Percentiles rank a stretch among this genome's conserved stretches.
phyloP scores from a whole-genome alignment of 1,284 basidiomycete genomes.

The Apiotrichum sp. region DNA sequence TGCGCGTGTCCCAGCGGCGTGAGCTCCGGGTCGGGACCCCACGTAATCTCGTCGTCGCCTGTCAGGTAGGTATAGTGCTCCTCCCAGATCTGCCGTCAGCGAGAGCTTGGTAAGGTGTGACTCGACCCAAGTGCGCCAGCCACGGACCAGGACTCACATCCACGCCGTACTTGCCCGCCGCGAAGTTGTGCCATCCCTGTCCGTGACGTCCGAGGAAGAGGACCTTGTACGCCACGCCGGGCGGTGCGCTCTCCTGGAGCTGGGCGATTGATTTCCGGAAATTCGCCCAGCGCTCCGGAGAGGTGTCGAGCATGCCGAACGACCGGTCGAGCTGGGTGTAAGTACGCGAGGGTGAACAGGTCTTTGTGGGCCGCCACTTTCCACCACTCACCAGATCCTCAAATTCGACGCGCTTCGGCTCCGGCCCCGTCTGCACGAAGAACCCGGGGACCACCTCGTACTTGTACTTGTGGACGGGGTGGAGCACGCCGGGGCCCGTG shows the following conservation, averaged over 20 bases:
- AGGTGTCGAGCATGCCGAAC: slow-evolving; percentile 41
- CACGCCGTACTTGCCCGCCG: slow-evolving; percentile 63
- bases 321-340: slow-evolving; percentile 25
- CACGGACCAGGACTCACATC: slow-evolving; percentile 44
- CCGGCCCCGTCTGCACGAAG: slow-evolving; percentile 38
- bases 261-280: slow-evolving; percentile 28
- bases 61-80: slow-evolving; percentile 62
- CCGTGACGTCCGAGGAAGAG: slow-evolving; percentile 45
- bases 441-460: slow-evolving; percentile 39
- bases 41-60: slow-evolving; percentile 64
- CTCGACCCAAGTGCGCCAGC: too few relatives aligned
- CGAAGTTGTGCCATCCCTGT: slow-evolving; percentile 52
- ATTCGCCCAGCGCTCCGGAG: slow-evolving; percentile 38
- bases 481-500: slow-evolving; percentile 21
- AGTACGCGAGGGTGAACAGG: not conserved
- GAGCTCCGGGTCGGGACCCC: slow-evolving; percentile 76
- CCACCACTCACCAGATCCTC: slow-evolving; percentile 33
- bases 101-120: not conserved
- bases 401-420: slow-evolving; percentile 29
- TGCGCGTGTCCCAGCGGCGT: slow-evolving; percentile 62
- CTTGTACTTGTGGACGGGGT: slow-evolving; percentile 24
- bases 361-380: not conserved
- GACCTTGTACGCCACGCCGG: slow-evolving; percentile 43
- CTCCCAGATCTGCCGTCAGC: slow-evolving; percentile 43
- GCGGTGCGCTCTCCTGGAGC: slow-evolving; percentile 31